A percentile compares a stretch with the other conserved stretches of the same genome.
Evolutionary conservation across 2,329 filamentous ascomycete genomes (phyloP).

Genomic region (Botryotinia calthae): DNA sequence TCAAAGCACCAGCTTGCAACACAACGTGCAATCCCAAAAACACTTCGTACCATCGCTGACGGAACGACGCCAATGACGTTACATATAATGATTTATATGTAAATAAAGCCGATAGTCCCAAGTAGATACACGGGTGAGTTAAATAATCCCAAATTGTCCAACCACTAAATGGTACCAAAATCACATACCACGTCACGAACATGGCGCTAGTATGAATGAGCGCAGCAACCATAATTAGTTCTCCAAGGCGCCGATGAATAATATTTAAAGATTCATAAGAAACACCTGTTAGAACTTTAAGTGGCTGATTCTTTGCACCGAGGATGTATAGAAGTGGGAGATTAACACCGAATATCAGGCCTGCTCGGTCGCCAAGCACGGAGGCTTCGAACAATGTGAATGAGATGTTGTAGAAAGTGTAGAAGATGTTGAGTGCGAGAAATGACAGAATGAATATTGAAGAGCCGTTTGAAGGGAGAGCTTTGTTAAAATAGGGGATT

Average conservation of each 20-base stretch:
- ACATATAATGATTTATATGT: conserved; percentile 61
- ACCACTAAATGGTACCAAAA: conserved; percentile 50
- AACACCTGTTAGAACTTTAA: conserved; percentile 58
- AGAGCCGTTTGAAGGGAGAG: conserved; percentile 55
- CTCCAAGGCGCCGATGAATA: conserved; percentile 61
- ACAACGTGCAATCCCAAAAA: conserved; percentile 59
- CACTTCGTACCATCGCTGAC: conserved; percentile 59
- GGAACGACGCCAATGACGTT: conserved; percentile 58
- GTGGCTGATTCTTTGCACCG: conserved; percentile 64
- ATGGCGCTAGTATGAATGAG: conserved; percentile 55
- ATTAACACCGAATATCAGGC: conserved; percentile 46
- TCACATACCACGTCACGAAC: conserved; percentile 52
- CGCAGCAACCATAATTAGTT: conserved; percentile 59
- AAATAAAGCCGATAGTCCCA: conserved; percentile 54
- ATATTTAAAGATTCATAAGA: conserved; percentile 67
- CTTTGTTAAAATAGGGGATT: conserved; percentile 56
- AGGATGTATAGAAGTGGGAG: conserved; percentile 59
- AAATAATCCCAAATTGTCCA: conserved; percentile 51
- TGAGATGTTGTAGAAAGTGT: conserved; percentile 52
- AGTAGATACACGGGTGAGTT: conserved; percentile 49
- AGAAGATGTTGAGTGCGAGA: conserved; percentile 56
- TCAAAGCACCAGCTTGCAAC: conserved; percentile 54
- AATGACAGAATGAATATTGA: conserved; percentile 52
- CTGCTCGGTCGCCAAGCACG: conserved; percentile 44
- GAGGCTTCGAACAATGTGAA: conserved; percentile 51